Base-by-base conservation (phyloP, 2,329 filamentous ascomycete species). In the Sodiomyces alkalinus region DNA sequence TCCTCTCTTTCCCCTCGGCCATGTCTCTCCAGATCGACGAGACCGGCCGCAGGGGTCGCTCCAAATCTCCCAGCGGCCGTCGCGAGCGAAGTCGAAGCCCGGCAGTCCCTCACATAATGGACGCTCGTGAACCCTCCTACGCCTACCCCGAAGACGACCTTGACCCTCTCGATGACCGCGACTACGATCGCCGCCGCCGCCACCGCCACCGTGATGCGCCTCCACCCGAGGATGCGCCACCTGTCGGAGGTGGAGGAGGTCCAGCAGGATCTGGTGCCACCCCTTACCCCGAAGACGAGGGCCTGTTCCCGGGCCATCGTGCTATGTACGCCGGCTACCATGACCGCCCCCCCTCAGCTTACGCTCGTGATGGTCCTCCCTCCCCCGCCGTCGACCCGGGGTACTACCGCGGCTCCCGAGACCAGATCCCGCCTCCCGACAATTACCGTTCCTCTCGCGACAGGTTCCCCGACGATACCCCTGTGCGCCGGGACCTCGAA, bases 21-120 rank as follows among this genome's bases (percentile, higher is more conserved):
- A 71, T 70, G 65, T 68, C 67, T 39, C 52, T 68, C 24, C 52
- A 55, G 31, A 57, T 65, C 29, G 59, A 62, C 33, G 56, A 59
- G 31, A 45, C 45, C 33, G 47, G 49, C 27, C 54, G 55, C 25
- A 56, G 58, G 30, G 57, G 51, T 27, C 62, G 62, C 29, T 62
- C 63, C 28, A 54, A 56, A 29, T 69, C 65, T 0, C 54, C 51
- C 26, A n/a, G n/a, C n/a, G 53, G 46, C 42, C 58, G 50, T 45
- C 50, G 45, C 27, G 49, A 52, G 28, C 48, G 48, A 27, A 51
- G 47, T 39, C 47, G 49, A 23, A 45, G 43, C 22, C 52, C 43
- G 17, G 38, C 41, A 23, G 33, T 39, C 13, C 45, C 44, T 11
- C 35, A 41, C 16, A 34, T 52, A 29, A 45, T 56, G 27, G 58